Conservation (phyloP, 1,284 basidiomycete species). For the Sporisorium sorghi region DNA sequence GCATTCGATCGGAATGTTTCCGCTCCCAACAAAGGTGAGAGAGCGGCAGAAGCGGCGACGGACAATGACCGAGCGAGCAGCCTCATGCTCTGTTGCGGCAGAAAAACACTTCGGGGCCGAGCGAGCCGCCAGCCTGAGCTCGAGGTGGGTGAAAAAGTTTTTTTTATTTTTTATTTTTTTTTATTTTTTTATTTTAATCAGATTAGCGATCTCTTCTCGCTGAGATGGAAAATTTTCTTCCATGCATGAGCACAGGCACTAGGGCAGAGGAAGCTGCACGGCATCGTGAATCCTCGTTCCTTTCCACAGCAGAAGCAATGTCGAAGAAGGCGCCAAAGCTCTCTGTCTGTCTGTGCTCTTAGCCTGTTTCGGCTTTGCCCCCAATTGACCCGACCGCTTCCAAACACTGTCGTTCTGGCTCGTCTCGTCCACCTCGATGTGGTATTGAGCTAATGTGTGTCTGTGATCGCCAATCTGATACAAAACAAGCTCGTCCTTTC, state of each 20-base stretch:
- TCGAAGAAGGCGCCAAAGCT: neutral
- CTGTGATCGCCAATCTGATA: conserved; percentile 5
- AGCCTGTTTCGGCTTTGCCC: too few species aligned
- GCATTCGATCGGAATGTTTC: neutral
- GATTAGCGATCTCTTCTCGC: conserved; percentile 32
- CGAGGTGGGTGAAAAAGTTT: conserved; percentile 5
- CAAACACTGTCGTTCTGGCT: neutral
- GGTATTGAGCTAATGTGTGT: neutral
- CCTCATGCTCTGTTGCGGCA: neutral
- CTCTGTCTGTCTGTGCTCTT: too few species aligned
- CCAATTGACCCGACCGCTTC: conserved; percentile 4
- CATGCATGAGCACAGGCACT: conserved; percentile 6
- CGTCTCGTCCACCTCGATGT: neutral
- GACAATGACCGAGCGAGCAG: neutral
- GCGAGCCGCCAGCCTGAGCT: neutral
- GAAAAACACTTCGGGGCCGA: too few species aligned
- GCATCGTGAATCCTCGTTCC: too few species aligned
- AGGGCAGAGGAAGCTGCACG: neutral
- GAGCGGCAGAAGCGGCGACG: neutral
- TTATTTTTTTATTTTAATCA: conserved; percentile 31
- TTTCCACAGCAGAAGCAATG: neutral
- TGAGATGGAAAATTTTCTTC: conserved; percentile 20
- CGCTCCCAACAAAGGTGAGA: neutral
- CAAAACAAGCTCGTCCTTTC: conserved; percentile 7
- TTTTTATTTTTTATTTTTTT: too few species aligned